These are phyloP conservation scores for Ophiostoma himal-ulmi DNA, from an alignment of 2,329 filamentous ascomycete species.

Conservation along the genomic window DNA sequence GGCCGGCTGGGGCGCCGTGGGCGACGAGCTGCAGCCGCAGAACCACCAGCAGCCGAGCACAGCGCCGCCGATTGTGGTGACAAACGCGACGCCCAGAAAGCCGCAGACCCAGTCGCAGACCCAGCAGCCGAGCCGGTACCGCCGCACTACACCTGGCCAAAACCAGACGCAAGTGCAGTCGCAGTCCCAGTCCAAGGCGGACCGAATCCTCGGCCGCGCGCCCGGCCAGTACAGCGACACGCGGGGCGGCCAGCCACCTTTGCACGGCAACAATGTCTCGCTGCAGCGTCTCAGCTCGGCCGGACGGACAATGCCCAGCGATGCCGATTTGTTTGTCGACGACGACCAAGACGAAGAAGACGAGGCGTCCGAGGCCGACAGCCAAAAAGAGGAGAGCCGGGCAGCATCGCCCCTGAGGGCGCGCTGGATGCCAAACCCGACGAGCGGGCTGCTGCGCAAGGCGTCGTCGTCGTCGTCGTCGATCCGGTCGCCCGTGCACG, in stretches of 20 bases:
- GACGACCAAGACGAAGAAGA: conserved; percentile 34
- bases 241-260: not conserved
- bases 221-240: conserved; percentile 50
- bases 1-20: conserved; percentile 57
- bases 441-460: conserved; percentile 24
- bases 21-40: not conserved
- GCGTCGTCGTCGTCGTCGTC: conserved; percentile 1
- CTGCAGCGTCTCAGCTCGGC: conserved; percentile 45
- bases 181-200: conserved; percentile 42
- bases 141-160: not conserved
- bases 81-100: not conserved
- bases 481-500: not conserved
- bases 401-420: conserved; percentile 22
- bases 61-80: conserved; percentile 17
- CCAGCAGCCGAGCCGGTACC: conserved; percentile 20
- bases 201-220: conserved; percentile 53
- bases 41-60: not conserved
- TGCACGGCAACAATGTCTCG: conserved; percentile 34
- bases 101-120: not conserved
- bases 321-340: conserved; percentile 33
- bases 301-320: conserved; percentile 23
- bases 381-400: conserved; percentile 28
- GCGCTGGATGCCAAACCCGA: conserved; percentile 24
- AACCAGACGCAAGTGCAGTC: not conserved
- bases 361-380: conserved; percentile 35